Evolutionary conservation across 192 early-diverging fungal species (phyloP).

Genomic region (Spizellomyces punctatus): DNA sequence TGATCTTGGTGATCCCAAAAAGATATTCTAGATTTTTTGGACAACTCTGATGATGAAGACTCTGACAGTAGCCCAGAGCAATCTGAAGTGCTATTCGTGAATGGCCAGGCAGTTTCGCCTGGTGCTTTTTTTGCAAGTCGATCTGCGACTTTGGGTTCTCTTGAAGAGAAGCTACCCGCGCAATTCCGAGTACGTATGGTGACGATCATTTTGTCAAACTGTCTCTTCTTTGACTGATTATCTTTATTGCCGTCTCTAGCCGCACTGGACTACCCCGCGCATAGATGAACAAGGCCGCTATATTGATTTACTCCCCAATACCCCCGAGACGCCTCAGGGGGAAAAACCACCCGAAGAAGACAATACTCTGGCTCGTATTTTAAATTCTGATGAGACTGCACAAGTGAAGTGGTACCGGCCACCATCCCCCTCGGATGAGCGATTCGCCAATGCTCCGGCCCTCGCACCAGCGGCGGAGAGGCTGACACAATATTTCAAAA

Average conservation of each 20-base stretch:
- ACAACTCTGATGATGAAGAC: background rate
- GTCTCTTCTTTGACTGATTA: background rate
- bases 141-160: background rate
- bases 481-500: background rate
- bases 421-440: background rate
- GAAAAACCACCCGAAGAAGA: background rate
- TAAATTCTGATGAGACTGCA: background rate
- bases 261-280: background rate
- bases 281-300: background rate
- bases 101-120: background rate
- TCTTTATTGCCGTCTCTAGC: background rate
- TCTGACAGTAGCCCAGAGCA: background rate
- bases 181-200: background rate
- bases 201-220: background rate
- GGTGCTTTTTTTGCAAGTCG: background rate
- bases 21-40: background rate
- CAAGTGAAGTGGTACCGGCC: background rate
- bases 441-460: background rate
- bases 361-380: background rate
- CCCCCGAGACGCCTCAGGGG: background rate
- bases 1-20: background rate
- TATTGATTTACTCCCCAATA: slow-evolving; percentile 2
- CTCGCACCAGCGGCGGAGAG: background rate
- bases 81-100: background rate
- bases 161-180: background rate